phyloP scores from a whole-genome alignment of 306 rosid species.

The Sphenostylis stenocarpa region DNA sequence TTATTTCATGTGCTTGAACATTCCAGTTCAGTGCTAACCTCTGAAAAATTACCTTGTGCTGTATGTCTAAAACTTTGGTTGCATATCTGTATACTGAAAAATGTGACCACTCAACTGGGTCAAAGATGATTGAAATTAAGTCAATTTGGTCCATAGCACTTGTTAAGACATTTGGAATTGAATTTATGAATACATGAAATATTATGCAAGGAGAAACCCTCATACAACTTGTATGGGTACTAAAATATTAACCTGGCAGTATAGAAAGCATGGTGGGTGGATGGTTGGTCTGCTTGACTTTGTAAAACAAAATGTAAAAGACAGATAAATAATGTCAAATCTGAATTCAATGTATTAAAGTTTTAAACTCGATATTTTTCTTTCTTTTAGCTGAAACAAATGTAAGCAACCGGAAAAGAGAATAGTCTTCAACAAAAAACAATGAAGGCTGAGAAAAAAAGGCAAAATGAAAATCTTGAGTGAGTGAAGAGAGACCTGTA shows the following conservation, averaged over 20 bases:
- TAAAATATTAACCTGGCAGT: neutral
- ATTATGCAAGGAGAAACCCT: neutral
- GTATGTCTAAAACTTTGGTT: neutral
- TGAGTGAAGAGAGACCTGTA: neutral
- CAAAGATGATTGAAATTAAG: neutral
- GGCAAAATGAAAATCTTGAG: neutral
- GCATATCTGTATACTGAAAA: neutral
- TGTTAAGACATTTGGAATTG: neutral
- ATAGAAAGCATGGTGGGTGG: neutral
- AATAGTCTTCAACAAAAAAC: neutral
- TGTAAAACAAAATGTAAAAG: neutral
- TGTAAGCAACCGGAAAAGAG: neutral
- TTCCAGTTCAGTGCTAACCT: conserved; percentile 2
- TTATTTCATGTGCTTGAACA: conserved; percentile 22
- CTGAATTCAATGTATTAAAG: neutral
- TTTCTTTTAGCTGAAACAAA: neutral
- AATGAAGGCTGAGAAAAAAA: neutral
- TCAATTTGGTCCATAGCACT: neutral
- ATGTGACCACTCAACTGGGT: neutral
- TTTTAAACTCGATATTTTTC: neutral
- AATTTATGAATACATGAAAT: neutral
- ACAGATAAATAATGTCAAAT: neutral
- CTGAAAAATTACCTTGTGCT: neutral
- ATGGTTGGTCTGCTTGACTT: neutral
- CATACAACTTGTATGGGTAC: neutral